Percentiles rank a stretch among this genome's conserved stretches.
These are phyloP conservation scores for Podospora didyma DNA, from an alignment of 495 filamentous ascomycete genomes.

Conservation along the genomic window DNA sequence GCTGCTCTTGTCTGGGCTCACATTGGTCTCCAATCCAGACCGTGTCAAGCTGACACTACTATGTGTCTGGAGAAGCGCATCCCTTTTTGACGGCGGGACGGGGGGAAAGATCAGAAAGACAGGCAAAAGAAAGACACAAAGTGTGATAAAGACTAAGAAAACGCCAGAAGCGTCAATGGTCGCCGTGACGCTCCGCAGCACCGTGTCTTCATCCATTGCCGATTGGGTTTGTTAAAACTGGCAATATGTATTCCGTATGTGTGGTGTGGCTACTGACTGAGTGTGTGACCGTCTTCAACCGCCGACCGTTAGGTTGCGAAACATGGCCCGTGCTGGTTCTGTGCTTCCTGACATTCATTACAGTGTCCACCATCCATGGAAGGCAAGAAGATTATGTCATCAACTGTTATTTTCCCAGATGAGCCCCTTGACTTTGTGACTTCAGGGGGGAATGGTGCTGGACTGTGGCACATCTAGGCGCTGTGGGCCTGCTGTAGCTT, in stretches of 20 bases:
- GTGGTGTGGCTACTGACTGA: too few species aligned
- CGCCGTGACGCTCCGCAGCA: constrained; percentile 5
- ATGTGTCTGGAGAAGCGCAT: constrained; percentile 46
- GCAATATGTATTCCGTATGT: too few species aligned
- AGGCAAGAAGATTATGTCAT: too few species aligned
- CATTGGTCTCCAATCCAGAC: constrained; percentile 32
- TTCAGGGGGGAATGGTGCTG: too few species aligned
- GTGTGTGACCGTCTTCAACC: background rate
- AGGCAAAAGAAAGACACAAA: constrained; percentile 44
- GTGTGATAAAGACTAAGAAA: constrained; percentile 42
- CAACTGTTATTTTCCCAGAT: too few species aligned
- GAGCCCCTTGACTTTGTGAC: too few species aligned
- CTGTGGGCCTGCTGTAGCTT: too few species aligned
- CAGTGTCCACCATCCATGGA: too few species aligned
- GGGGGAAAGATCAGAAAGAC: constrained; percentile 45
- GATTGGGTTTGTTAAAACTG: background rate
- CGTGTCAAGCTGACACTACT: constrained; percentile 30
- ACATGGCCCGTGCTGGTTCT: too few species aligned
- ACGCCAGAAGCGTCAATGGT: constrained; percentile 24
- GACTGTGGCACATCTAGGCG: too few species aligned
- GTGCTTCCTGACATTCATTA: too few species aligned
- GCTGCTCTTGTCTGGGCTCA: constrained; percentile 1
- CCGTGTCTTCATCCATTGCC: constrained; percentile 2
- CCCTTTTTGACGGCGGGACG: constrained; percentile 38
- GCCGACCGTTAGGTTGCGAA: too few species aligned